Conservation (phyloP, 106 monocot genomes). For the Apostasia ramifera region DNA sequence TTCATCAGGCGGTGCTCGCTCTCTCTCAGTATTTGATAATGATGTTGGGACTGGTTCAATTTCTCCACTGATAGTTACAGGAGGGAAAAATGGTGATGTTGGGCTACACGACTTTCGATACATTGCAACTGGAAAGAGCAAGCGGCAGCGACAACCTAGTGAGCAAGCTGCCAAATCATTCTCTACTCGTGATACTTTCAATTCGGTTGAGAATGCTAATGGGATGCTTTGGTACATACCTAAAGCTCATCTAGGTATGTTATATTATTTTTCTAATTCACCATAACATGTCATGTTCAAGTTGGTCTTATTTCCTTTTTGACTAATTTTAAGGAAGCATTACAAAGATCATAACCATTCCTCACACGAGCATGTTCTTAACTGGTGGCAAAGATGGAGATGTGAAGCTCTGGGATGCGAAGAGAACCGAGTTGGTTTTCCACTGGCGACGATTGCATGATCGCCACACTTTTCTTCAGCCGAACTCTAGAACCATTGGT, state of each 20-base stretch:
- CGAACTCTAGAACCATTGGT: constrained; percentile 76
- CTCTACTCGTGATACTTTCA: constrained; percentile 12
- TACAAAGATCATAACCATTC: constrained; percentile 63
- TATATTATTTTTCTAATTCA: neutral
- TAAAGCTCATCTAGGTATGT: constrained; percentile 88
- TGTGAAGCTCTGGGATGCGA: constrained; percentile 99
- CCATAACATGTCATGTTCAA: neutral
- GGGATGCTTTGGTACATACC: constrained; percentile 96
- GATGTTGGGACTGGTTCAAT: constrained; percentile 70
- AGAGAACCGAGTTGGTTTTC: constrained; percentile 47
- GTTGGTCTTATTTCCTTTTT: constrained; percentile 6
- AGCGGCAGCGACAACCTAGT: constrained; percentile 33
- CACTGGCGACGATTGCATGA: constrained; percentile 94
- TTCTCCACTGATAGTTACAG: constrained; percentile 74
- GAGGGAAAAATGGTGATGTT: constrained; percentile 86
- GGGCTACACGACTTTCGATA: constrained; percentile 88
- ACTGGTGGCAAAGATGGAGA: constrained; percentile 97
- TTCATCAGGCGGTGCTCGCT: constrained; percentile 80
- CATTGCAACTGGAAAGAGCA: constrained; percentile 71
- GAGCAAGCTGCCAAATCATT: constrained; percentile 27
- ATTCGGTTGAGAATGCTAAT: constrained; percentile 37
- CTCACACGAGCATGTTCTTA: constrained; percentile 77
- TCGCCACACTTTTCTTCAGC: constrained; percentile 87
- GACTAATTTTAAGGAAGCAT: constrained; percentile 51
- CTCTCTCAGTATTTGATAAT: constrained; percentile 75